A percentile compares a stretch with the other conserved stretches of the same genome.
phyloP scores from a whole-genome alignment of 768 basidiomycete genomes.

The Antrodiella citrinella region DNA sequence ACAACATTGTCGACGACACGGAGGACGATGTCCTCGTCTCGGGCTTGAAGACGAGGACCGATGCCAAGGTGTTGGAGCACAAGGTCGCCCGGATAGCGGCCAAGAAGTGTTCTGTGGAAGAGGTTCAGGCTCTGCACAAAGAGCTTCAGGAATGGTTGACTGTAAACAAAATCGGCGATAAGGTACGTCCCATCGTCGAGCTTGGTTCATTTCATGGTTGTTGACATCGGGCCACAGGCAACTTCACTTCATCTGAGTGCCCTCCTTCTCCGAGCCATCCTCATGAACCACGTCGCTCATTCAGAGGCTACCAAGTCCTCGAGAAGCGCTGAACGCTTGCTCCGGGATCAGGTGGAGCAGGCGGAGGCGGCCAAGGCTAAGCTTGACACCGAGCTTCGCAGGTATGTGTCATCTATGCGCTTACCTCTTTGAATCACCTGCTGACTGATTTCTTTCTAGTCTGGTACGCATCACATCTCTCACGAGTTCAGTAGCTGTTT shows the following conservation, averaged over 20 bases:
- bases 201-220: slow-evolving; percentile 11
- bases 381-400: slow-evolving; percentile 63
- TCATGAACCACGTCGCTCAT: slow-evolving; percentile 76
- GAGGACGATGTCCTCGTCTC: slow-evolving; percentile 23
- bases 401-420: slow-evolving; percentile 36
- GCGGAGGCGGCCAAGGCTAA: slow-evolving; percentile 48
- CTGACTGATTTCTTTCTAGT: slow-evolving; percentile 29
- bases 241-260: slow-evolving; percentile 70
- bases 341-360: slow-evolving; percentile 62
- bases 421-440: slow-evolving; percentile 9
- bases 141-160: slow-evolving; percentile 74
- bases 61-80: slow-evolving; percentile 65
- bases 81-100: slow-evolving; percentile 72
- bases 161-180: slow-evolving; percentile 52
- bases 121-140: slow-evolving; percentile 68
- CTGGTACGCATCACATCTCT: slow-evolving; percentile 30
- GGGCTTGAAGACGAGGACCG: slow-evolving; percentile 29
- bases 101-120: slow-evolving; percentile 84
- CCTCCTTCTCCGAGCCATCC: slow-evolving; percentile 72
- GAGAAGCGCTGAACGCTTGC: slow-evolving; percentile 50
- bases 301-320: slow-evolving; percentile 66
- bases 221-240: slow-evolving; percentile 34
- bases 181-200: slow-evolving; percentile 38
- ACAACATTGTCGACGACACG: slow-evolving; percentile 29
- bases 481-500: slow-evolving; percentile 13